Base-by-base conservation (phyloP, 139 green algal species). In the Chlamydomonas urium region DNA sequence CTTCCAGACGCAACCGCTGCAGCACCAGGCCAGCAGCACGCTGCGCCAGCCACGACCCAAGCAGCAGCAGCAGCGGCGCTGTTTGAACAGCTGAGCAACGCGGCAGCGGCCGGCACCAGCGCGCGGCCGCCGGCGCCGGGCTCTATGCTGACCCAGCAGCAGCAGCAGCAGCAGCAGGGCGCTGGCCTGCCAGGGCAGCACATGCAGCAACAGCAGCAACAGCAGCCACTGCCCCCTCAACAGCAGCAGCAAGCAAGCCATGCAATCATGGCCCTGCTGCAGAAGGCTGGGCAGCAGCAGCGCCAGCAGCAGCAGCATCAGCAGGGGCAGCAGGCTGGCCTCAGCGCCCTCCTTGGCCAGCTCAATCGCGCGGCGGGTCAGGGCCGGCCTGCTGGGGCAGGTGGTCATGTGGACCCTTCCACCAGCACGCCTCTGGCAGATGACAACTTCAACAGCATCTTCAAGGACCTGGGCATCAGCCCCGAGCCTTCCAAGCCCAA, bases 21-120 rank as follows among this genome's bases (percentile, higher is more conserved):
- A 65, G 28, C 56, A 65, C 19, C n/a, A 65, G 56, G 45, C 45
- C 45, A 56, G 6, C 21, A 32, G n/a, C 53, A 14, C 26, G 53
- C 19, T 14, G 17, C 26, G 21, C 10, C 19, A 8, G 6, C 53
- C 26, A 33, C 53, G 6, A 33, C 10, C 53, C 53, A 63, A 21
- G 53, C 53, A 14, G 53, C 53, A 34, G 42, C 42, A 8, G 53
- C 53, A 63, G 26, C 53, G 24, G 21, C 53, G 14, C 53, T 63
- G n/a, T 63, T 63, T 63, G 53, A 63, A 21, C 53, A 63, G 53
- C 53, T 63, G 10, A 63, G 53, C 26, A 36, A 63, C 53, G 21
- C 53, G 6, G 53, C 53, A 36, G 53, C 53, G 24, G 6, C 19
- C 6, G 53, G 53, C 26, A 36, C 53, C 26, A 63, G 19, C 29